A percentile compares a stretch with the other conserved stretches of the same genome.
These are phyloP conservation scores for Cladosporium austrohemisphaericum DNA, from an alignment of 2,329 filamentous ascomycete species.

Conservation along the genomic window DNA sequence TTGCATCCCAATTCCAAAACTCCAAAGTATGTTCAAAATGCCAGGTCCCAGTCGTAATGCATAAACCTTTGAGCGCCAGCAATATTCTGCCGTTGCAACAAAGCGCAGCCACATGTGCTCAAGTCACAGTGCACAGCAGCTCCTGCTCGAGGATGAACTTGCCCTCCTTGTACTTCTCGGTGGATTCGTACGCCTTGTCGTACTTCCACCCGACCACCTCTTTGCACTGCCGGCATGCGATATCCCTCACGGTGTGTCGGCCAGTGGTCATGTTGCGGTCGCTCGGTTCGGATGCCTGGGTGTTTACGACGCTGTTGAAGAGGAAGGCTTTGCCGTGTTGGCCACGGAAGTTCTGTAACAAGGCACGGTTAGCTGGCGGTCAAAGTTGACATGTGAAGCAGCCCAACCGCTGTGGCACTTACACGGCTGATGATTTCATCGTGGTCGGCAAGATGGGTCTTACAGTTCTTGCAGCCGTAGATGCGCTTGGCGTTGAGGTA, in stretches of 20 bases:
- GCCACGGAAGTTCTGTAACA: constrained; percentile 83
- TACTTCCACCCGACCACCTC: constrained; percentile 98
- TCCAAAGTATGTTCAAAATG: no score
- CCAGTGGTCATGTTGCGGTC: constrained; percentile 99
- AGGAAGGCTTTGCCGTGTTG: constrained; percentile 98
- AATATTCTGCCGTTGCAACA: neutral
- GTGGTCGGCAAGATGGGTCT: constrained; percentile 90
- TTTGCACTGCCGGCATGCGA: constrained; percentile 84
- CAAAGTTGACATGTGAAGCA: neutral
- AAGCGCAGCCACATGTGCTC: neutral
- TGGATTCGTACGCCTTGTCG: constrained; percentile 88
- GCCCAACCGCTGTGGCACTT: no score
- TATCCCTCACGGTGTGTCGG: constrained; percentile 89
- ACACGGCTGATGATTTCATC: constrained; percentile 95
- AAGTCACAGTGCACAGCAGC: constrained; percentile 72
- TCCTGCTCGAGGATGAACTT: constrained; percentile 96
- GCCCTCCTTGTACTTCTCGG: constrained; percentile 97
- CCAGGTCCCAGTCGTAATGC: no score
- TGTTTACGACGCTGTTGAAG: constrained; percentile 91
- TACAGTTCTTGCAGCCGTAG: constrained; percentile 85
- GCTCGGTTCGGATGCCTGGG: constrained; percentile 74
- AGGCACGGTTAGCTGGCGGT: constrained; percentile 12
- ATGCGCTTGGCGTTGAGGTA: constrained; percentile 70
- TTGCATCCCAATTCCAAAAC: no score
- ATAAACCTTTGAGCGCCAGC: neutral